These are phyloP conservation scores for Rutstroemia sp. DNA, from an alignment of 2,329 filamentous ascomycete genomes.

Conservation along the genomic window DNA sequence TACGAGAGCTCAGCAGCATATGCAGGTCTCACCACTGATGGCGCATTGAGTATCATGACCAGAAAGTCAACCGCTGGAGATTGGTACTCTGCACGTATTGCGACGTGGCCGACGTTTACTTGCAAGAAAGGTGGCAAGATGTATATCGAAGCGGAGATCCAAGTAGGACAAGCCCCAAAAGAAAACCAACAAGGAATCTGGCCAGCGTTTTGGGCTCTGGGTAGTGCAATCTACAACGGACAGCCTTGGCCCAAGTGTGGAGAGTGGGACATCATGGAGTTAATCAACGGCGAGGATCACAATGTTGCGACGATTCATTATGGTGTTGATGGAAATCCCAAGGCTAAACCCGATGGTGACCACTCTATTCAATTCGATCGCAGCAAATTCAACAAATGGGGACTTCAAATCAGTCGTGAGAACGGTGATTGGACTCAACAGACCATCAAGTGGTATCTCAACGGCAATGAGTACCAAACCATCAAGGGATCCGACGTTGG, in stretches of 20 bases:
- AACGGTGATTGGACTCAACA: not conserved
- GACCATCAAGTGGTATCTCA: not conserved
- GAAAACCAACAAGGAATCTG: conserved; percentile 35
- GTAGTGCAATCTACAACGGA: conserved; percentile 20
- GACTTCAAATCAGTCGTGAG: not conserved
- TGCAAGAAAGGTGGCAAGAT: conserved; percentile 27
- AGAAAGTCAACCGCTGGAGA: conserved; percentile 20
- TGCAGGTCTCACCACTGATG: not conserved
- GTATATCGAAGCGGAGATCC: conserved; percentile 35
- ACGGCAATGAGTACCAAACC: not conserved
- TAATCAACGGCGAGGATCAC: conserved; percentile 31
- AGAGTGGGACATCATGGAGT: conserved; percentile 41
- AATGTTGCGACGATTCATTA: not conserved
- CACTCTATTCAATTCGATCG: not conserved
- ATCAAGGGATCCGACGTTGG: conserved; percentile 8
- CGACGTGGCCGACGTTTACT: conserved; percentile 28
- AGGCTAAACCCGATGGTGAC: not conserved
- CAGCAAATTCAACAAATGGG: not conserved
- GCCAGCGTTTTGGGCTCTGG: conserved; percentile 41
- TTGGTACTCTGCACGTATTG: conserved; percentile 41
- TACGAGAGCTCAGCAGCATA: not conserved
- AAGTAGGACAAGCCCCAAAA: conserved; percentile 27
- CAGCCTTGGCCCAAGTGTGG: conserved; percentile 36
- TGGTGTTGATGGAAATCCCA: not conserved
- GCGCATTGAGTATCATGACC: conserved; percentile 32